Base-by-base conservation (phyloP, 1,139 yeast species). In the Nadsonia commutata region DNA sequence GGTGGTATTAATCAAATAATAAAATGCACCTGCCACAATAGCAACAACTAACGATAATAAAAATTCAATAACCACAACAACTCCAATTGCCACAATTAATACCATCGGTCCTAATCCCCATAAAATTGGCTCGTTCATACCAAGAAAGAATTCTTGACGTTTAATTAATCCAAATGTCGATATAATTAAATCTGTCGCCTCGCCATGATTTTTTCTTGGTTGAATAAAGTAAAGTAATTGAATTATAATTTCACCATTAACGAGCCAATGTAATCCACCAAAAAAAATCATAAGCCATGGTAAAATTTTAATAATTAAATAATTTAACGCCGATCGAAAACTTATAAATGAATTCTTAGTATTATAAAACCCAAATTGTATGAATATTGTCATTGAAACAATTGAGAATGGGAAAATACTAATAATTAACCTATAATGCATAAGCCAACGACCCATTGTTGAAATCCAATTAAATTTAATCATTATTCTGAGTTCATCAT, bases 101-200 rank as follows among this genome's bases (percentile, higher is more conserved):
- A 80, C 72, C 1, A 80, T 39, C 1, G 80, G 71, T 0, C 85
- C 86, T 37, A 80, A 57, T 47, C 76, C 64, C 66, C 77, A 72
- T 37, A 78, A 55, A 37, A 69, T 67, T 9, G 62, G 56, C 45
- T 78, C 85, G 48, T 78, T 77, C 7, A 81, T 60, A 0, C 95
- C 94, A 43, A 84, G 61, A 52, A 74, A 81, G 53, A 72, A 78
- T 18, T 56, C 58, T 41, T 58, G 58, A 16, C 46, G 44, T n/a
- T 64, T 53, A 44, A 67, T 65, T 41, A 63, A 49, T 23, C 49
- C 44, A 9, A 54, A 45, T 22, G 46, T 48, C 16, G 51, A 46
- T 37, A 54, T 53, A 16, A 48, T 47, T 27, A 48, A 52, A 3
- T 51, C 46, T 7, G 52, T 52, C 2, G 53, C 56, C 40, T 51